Evolutionary conservation across 2,329 filamentous ascomycete genomes (phyloP), one percentile per base, ranked within the genome.

Genomic region (Amphichorda felina): DNA sequence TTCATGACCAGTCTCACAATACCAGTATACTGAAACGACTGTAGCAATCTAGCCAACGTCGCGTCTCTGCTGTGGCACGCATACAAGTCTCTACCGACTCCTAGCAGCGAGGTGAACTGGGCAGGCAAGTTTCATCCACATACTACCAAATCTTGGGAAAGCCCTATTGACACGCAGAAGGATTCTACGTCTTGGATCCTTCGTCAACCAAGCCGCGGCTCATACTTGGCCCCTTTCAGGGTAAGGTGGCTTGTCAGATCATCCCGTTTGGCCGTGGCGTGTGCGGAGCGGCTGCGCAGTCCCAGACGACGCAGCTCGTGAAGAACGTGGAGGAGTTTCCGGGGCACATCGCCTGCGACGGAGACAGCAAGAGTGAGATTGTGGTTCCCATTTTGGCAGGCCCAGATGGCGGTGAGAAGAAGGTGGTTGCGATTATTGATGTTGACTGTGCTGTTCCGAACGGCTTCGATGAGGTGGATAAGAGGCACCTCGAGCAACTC

Each of bases 341-440:
- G 0, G 83, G 82, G 2, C 84, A 89, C 52, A 88, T 91, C 50
- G 82, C 84, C 8, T 89, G 84, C 53, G 84, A 91, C 54, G 72
- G 73, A 4, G 79, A 75, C 38, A 84, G 75, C 48, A 72, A 65
- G 59, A 88, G 83, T 51, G 84, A 91, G 63, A 79, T 91, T 51
- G 84, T 91, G 14, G 83, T 89, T 33, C 84, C 84, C 2, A 70
- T 89, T 41, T 43, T 81, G 5, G 50, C 49, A 13, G 44, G 49
- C 4, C 35, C 45, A 35, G 47, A 49, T 30, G 54, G 49, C 17
- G 45, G 47, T 34, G 39, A 49, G 17, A 50, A 43, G 17, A 62
- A 71, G 60, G 59, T 81, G 5, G 76, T 82, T 16, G 82, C 76
- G 3, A 82, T 89, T 43, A 84, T 91, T 40, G 84, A 91, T 49